Evolutionary conservation across 208 protist genomes (phyloP), one percentile per base, ranked within the genome.

Genomic region (Naegleria lovaniensis): DNA sequence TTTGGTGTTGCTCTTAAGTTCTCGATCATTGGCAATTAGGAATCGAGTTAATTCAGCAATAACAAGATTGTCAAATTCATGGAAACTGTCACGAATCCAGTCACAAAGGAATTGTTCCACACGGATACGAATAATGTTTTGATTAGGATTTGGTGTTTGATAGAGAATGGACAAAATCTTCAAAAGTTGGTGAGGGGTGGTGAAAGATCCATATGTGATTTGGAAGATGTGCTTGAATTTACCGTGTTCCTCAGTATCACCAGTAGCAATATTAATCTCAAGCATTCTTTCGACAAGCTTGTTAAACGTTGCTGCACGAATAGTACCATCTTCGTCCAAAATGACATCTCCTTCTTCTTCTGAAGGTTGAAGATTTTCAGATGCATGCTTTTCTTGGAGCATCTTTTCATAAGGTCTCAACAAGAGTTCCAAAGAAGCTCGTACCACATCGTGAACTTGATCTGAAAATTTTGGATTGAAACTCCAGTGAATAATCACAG

Each of bases 221-320:
- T 48, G 41, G 48, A 89, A 89, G 9, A 67, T 67, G 4, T 89
- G 39, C 40, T 89, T 67, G 48, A 67, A 89, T 22, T 89, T 89
- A 33, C n/a, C 25, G 16, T 33, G 29, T 38, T 88, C 85, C 38
- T 39, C 43, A 33, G 33, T 22, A 6, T 58, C 43, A 58, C 25
- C 39, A 22, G 0, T 6, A 22, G 39, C 7, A 38, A 39, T 33
- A 25, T 58, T 15, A 88, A 88, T 88, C 36, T 79, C 67, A 11
- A 79, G n/a, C 41, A 89, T 41, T 39, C 48, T 9, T 67, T 89
- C 48, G 25, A 89, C 41, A 25, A 89, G n/a, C n/a, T 89, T 89
- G 5, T 67, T 19, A 11, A 89, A 39, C 9, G 48, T 67, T 0
- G 19, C 85, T 41, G 85, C 85, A 36, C 48, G 51, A 7, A 89